These are phyloP conservation scores for Pseudocercospora crystallina DNA, from an alignment of 2,329 filamentous ascomycete species.

Conservation along the genomic window DNA sequence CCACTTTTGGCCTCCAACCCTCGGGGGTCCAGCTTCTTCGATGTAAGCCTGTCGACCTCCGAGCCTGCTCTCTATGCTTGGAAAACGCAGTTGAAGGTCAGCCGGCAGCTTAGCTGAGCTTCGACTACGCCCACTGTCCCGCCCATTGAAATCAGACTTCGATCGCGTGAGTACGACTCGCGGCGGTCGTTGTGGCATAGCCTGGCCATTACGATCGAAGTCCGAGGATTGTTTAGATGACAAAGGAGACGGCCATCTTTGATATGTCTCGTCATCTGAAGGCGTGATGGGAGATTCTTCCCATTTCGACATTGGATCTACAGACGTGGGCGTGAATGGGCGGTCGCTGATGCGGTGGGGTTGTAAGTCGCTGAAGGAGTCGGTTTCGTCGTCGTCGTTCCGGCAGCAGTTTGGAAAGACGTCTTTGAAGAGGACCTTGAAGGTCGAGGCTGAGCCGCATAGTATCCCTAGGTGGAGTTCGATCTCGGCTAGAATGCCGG, in stretches of 20 bases:
- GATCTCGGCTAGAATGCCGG: constrained; percentile 14
- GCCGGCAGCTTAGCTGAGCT: constrained; percentile 2
- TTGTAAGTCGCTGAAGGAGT: constrained; percentile 4
- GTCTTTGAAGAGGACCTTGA: constrained; percentile 17
- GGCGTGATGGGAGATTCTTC: background rate
- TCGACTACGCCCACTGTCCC: too few species aligned
- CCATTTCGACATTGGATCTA: constrained; percentile 3
- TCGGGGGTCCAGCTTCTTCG: constrained; percentile 3
- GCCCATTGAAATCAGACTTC: background rate
- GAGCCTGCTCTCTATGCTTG: constrained; percentile 13
- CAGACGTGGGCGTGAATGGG: background rate
- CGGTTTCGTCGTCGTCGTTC: background rate
- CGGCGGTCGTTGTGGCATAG: background rate
- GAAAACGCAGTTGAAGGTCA: constrained; percentile 6
- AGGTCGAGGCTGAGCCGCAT: constrained; percentile 17
- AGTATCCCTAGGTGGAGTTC: constrained; percentile 20
- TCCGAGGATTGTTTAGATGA: background rate
- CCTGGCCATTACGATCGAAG: background rate
- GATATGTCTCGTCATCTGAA: background rate
- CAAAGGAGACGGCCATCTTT: constrained; percentile 2
- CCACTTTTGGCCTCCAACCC: background rate
- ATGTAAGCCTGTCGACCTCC: constrained; percentile 6
- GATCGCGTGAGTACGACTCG: background rate
- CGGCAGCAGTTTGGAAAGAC: constrained; percentile 9
- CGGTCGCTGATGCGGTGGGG: background rate